Base-by-base conservation (phyloP, 257 asterid genomes). In the Fraxinus americana region DNA sequence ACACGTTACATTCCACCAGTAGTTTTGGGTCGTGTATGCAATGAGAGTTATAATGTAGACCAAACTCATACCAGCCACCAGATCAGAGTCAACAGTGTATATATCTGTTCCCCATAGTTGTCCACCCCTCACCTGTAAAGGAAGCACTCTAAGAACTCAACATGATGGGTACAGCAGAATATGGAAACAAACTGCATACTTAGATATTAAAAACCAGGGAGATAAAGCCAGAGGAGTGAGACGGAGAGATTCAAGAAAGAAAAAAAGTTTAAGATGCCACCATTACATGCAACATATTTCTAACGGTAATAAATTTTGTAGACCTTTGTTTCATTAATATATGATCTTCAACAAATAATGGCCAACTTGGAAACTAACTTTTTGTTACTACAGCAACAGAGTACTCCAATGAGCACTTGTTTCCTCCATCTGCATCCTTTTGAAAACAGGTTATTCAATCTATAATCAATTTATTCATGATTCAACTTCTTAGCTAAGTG, bases 61-160 rank as follows among this genome's bases (percentile, higher is more conserved):
- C 77, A 63, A 75, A 71, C 29, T 78, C 43, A 70, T 90, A 93
- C 99, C 98, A 79, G 99, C 99, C 79, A 92, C 99, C 85, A 96
- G 90, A 92, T 96, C 99, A 14, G 99, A 96, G 87, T 96, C 99
- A 80, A 90, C 94, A 30, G 99, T 96, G 80, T 96, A 96, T 82
- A 92, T 86, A 86, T 96, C 99, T 48, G 98, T 96, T 32, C 98
- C 99, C 99, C 99, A 96, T 75, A 96, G 92, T 85, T 96, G 98
- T 75, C 97, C 96, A 34, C 97, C 93, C 82, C 96, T 89, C 78
- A 95, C 99, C 99, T 95, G 93, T 86, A 86, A 66, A 84, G 75
- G 74, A 77, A 71, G 66, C 74, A 78, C 30, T 70, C 72, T 71
- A 27, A 48, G 83, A 69, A 43, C 82, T 78, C 84, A 80, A 84